Evolutionary conservation across 2,329 filamentous ascomycete genomes (phyloP).

Genomic region (Mollisia scopiformis): DNA sequence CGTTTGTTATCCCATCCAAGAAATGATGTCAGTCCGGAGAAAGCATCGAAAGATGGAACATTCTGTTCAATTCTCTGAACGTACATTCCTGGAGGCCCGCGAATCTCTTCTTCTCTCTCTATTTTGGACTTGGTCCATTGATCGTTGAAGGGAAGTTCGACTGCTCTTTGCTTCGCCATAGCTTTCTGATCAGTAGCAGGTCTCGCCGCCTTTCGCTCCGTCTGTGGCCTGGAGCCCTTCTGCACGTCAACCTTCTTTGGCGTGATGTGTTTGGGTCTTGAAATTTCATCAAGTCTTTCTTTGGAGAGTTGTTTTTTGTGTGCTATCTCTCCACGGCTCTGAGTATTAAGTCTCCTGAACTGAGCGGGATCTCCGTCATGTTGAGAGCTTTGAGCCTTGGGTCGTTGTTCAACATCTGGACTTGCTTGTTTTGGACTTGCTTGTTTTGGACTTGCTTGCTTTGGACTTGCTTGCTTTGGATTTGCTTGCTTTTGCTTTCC

Average conservation of each 20-base stretch:
- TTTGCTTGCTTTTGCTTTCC: no score
- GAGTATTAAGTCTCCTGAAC: no score
- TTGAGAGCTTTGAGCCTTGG: no score
- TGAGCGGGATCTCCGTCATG: no score
- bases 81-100: background rate
- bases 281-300: background rate
- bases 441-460: no score
- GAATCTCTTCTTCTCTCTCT: background rate
- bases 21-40: background rate
- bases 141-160: background rate
- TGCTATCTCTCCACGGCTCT: no score
- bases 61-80: background rate
- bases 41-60: background rate
- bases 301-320: no score
- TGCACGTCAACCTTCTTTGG: background rate
- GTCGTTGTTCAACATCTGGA: no score
- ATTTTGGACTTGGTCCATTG: background rate
- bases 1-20: background rate
- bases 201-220: background rate
- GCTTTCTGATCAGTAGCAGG: background rate
- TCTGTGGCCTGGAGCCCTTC: background rate
- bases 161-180: background rate
- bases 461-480: no score
- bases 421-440: no score
- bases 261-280: background rate